Evolutionary conservation across 176 grass and related monocot genomes (phyloP), one percentile per base, ranked within the genome.

Genomic region (Triticum monococcum): DNA sequence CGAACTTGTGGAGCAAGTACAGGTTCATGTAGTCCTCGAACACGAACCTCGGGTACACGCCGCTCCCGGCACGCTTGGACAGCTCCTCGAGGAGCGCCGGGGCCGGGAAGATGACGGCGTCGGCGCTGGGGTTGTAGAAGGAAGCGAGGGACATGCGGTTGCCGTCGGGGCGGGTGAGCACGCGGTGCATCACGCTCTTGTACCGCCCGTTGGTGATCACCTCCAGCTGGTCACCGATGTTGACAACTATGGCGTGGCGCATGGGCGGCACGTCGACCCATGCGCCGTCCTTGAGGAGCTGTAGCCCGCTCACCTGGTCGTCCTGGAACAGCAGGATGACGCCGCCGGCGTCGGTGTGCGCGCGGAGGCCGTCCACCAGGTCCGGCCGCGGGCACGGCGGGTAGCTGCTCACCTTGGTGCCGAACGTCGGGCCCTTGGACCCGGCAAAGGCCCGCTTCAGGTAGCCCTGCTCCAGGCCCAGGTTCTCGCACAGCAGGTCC

Each of bases 1-100:
- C 78, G 32, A 99, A 99, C 80, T 99, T 99, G 82, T 93, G 85
- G 8, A 35, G 72, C 25, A 91, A 2, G 76, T 99, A 99, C 13
- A 99, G 87, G 62, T 93, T 87, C 97, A 99, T 99, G 89, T 99
- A 99, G 56, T 99, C 97, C 86, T 99, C 85, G 83, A 99, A 99
- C 56, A 97, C 90, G 87, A 96, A 99, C 68, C 73, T 96, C 14
- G 97, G 97, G 77, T 99, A 99, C 32, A 65, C 4, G 11, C 18
- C 35, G 0, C n/a, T 12, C 11, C 45, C 45, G 43, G 43, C 5
- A 11, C 12, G 2, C 9, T 3, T 1, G 16, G 16, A 5, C 28
- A 5, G 73, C 73, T 26, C 73, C 59, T 67, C 69, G 23, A 37
- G 1, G 1, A 37, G 40, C 9, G 40, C 9, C 40, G 40, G 40